A percentile compares a stretch with the other conserved stretches of the same genome.
Conservation (phyloP, 805 yeast species). For the Cyberlindnera americana region DNA sequence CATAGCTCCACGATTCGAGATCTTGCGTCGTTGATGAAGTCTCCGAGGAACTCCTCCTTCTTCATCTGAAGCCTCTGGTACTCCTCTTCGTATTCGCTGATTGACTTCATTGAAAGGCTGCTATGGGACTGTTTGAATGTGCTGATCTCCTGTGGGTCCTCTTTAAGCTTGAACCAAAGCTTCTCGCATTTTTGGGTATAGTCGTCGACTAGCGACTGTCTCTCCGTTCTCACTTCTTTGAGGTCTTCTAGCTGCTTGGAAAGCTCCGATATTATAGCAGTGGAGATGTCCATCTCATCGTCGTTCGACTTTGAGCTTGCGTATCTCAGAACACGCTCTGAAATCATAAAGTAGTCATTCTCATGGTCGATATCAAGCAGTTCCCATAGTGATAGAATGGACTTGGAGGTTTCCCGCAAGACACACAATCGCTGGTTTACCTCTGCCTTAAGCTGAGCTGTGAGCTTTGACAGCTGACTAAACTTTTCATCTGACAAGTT, state of each 20-base stretch:
- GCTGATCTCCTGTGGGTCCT: conserved; percentile 38
- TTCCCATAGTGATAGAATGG: conserved; percentile 19
- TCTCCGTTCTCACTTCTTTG: conserved; percentile 12
- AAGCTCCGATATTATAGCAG: conserved; percentile 13
- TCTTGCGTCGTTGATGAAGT: conserved; percentile 63
- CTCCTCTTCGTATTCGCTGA: conserved; percentile 53
- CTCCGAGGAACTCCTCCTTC: conserved; percentile 62
- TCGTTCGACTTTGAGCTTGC: neutral
- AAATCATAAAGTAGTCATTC: conserved; percentile 19
- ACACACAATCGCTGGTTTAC: conserved; percentile 14
- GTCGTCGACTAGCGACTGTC: conserved; percentile 15
- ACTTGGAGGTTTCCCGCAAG: conserved; percentile 11
- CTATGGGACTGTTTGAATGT: conserved; percentile 41
- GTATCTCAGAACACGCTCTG: conserved; percentile 15
- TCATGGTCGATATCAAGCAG: conserved; percentile 25
- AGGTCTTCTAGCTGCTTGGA: conserved; percentile 11
- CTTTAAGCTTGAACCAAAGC: conserved; percentile 57
- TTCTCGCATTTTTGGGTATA: conserved; percentile 39
- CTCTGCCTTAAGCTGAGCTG: conserved; percentile 20
- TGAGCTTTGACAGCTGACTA: conserved; percentile 4
- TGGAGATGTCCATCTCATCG: conserved; percentile 14
- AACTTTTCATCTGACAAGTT: conserved; percentile 23
- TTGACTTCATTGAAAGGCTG: conserved; percentile 42
- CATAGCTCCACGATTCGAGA: conserved; percentile 57
- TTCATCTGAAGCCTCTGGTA: conserved; percentile 52